phyloP scores from a whole-genome alignment of 179 eudicot species.

The Beta lomatogona region DNA sequence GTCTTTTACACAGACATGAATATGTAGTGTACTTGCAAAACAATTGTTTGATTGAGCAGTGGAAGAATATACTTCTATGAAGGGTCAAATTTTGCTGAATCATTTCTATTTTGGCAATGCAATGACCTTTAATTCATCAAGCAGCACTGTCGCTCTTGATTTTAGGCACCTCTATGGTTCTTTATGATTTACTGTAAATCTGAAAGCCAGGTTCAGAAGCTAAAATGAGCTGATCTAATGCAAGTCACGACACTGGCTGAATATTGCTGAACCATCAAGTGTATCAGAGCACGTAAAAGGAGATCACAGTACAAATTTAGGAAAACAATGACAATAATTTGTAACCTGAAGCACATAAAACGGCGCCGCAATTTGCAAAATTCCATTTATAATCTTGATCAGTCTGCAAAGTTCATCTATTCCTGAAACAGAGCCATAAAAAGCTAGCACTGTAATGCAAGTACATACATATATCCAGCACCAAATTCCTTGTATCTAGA shows the following conservation, averaged over 20 bases:
- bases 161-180: no score
- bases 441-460: background rate
- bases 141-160: background rate
- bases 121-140: background rate
- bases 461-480: background rate
- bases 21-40: background rate
- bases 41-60: background rate
- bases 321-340: no score
- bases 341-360: background rate
- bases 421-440: background rate
- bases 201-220: background rate
- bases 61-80: background rate
- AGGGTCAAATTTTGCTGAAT: background rate
- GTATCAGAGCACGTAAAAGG: background rate
- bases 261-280: no score
- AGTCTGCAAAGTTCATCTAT: background rate
- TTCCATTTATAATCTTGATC: background rate
- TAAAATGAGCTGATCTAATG: background rate
- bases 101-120: background rate
- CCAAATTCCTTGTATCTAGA: background rate
- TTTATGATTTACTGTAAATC: background rate
- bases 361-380: background rate
- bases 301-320: background rate
- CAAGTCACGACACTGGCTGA: background rate
- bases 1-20: background rate